Evolutionary conservation across 768 basidiomycete genomes (phyloP).

Genomic region (Podaxis sp.): DNA sequence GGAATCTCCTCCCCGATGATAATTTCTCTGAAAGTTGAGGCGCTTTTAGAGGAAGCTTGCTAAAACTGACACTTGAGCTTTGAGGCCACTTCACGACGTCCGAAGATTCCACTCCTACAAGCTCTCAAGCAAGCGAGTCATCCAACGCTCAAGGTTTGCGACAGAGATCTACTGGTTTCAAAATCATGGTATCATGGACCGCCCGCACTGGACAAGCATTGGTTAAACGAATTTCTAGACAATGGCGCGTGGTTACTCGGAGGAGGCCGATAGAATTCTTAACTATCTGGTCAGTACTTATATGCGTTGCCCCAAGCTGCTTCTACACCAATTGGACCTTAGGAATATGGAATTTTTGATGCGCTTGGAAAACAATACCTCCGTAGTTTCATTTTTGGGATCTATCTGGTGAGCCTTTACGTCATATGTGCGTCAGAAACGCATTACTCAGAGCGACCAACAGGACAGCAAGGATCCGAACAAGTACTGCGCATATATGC

Average conservation of each 20-base stretch:
- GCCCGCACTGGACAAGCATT: neutral
- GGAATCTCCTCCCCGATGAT: conserved; percentile 76
- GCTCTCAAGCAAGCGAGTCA: conserved; percentile 32
- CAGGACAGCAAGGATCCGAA: conserved; percentile 85
- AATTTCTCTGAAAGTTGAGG: conserved; percentile 68
- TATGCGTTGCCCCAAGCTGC: conserved; percentile 11
- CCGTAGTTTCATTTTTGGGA: conserved; percentile 80
- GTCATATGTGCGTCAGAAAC: neutral
- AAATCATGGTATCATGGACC: conserved; percentile 52
- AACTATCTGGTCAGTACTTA: conserved; percentile 60
- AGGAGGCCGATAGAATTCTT: conserved; percentile 79
- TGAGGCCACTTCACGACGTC: conserved; percentile 57
- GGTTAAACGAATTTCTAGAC: conserved; percentile 31
- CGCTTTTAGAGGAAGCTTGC: neutral
- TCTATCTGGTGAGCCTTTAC: conserved; percentile 64
- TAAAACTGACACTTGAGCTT: conserved; percentile 10
- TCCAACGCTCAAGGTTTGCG: conserved; percentile 31
- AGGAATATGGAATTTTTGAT: conserved; percentile 89
- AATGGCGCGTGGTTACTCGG: conserved; percentile 74
- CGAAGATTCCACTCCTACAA: conserved; percentile 38
- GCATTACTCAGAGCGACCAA: conserved; percentile 8
- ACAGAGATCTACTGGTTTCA: conserved; percentile 57
- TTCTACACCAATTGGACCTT: neutral
- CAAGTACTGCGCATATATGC: conserved; percentile 52
- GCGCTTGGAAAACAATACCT: conserved; percentile 85